These are phyloP conservation scores for Penicillium hordei DNA, from an alignment of 2,329 filamentous ascomycete species.

Conservation along the genomic window DNA sequence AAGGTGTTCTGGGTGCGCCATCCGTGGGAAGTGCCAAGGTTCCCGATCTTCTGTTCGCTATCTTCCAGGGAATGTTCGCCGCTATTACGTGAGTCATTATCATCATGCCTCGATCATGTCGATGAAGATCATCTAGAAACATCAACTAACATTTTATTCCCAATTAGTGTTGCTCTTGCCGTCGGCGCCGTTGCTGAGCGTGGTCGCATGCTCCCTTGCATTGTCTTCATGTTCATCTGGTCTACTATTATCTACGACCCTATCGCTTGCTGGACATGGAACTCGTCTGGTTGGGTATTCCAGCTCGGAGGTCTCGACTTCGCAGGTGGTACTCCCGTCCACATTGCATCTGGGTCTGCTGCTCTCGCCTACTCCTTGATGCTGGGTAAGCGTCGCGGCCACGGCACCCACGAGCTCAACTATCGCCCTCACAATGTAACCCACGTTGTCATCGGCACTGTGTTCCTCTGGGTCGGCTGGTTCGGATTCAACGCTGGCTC, in stretches of 20 bases:
- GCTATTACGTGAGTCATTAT: constrained; percentile 69
- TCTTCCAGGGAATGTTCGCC: constrained; percentile 65
- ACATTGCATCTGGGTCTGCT: constrained; percentile 79
- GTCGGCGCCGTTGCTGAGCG: constrained; percentile 83
- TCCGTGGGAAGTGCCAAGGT: constrained; percentile 72
- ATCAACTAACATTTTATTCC: constrained; percentile 24
- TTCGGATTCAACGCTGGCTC: constrained; percentile 93
- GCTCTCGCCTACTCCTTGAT: constrained; percentile 89
- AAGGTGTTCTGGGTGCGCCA: constrained; percentile 70
- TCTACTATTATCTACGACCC: constrained; percentile 86
- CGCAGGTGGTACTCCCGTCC: constrained; percentile 85
- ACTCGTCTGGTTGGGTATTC: constrained; percentile 75
- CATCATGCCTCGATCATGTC: background rate
- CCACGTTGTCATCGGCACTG: constrained; percentile 86
- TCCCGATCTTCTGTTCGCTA: constrained; percentile 79
- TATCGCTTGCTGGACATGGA: constrained; percentile 96
- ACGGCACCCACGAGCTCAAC: constrained; percentile 84
- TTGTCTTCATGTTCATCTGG: constrained; percentile 94
- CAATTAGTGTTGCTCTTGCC: constrained; percentile 70
- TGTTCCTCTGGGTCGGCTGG: constrained; percentile 95
- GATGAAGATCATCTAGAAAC: constrained; percentile 15
- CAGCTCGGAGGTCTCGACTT: constrained; percentile 82
- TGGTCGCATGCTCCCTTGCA: constrained; percentile 81
- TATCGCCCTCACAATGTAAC: constrained; percentile 92
- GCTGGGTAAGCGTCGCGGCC: constrained; percentile 80